Evolutionary conservation across 345 rosid genomes (phyloP).

Genomic region (Durio zibethinus): DNA sequence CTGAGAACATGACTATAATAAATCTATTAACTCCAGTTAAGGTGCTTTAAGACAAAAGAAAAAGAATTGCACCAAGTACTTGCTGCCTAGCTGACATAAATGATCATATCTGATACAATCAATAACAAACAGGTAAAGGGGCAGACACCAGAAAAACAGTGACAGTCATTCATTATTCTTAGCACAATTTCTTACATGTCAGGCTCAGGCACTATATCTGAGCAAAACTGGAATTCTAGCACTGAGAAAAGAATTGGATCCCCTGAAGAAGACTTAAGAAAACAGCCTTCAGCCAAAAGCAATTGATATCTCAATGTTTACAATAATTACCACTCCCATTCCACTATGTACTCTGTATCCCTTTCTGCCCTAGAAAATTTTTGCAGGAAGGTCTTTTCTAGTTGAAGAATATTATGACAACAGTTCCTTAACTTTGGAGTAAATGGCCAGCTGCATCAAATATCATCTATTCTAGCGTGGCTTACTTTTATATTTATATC

Average conservation of each 20-base stretch:
- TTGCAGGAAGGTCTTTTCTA: neutral
- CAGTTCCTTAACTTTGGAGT: neutral
- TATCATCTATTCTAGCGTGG: constrained; percentile 8
- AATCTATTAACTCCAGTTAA: neutral
- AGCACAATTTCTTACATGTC: neutral
- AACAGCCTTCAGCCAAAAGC: constrained; percentile 15
- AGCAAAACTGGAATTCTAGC: neutral
- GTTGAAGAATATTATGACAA: neutral
- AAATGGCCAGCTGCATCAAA: neutral
- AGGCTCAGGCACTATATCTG: neutral
- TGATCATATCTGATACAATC: neutral
- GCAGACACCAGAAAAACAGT: neutral
- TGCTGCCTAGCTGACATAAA: neutral
- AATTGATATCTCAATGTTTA: constrained; percentile 10
- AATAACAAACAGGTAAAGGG: neutral
- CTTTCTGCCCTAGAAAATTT: neutral
- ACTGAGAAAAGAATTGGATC: neutral
- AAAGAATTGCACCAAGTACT: neutral
- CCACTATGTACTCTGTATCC: neutral
- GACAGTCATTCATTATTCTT: neutral
- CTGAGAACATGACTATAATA: neutral
- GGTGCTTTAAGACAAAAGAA: neutral
- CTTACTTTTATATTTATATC: too few species aligned
- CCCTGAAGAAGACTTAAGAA: neutral
- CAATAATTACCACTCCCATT: neutral